These are phyloP conservation scores for Aspergillus japonicus DNA, from an alignment of 2,329 filamentous ascomycete genomes.

Conservation along the genomic window DNA sequence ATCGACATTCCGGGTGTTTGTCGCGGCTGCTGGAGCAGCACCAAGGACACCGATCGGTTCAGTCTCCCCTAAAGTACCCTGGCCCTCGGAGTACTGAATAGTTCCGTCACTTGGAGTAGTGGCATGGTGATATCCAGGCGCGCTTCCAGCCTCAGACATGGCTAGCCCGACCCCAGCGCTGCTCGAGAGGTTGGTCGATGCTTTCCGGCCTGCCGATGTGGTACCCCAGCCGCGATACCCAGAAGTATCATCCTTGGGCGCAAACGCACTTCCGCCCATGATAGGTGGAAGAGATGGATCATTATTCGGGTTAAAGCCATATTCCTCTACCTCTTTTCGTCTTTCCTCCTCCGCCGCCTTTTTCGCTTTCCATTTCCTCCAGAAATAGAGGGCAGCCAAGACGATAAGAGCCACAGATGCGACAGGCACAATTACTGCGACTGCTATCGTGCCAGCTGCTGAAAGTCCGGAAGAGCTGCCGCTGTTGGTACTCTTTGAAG, in stretches of 20 bases:
- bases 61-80: constrained; percentile 64
- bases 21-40: constrained; percentile 59
- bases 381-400: constrained; percentile 74
- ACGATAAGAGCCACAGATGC: constrained; percentile 80
- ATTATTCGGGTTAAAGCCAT: constrained; percentile 95
- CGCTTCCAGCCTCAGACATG: constrained; percentile 69
- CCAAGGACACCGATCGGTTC: constrained; percentile 84
- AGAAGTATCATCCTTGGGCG: constrained; percentile 68
- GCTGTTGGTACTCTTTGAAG: constrained; percentile 25
- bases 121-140: constrained; percentile 52
- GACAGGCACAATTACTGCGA: constrained; percentile 92
- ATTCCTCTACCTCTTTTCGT: constrained; percentile 95
- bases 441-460: constrained; percentile 70
- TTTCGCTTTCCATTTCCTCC: constrained; percentile 82
- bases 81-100: constrained; percentile 62
- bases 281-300: constrained; percentile 74
- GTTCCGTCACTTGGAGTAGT: constrained; percentile 65
- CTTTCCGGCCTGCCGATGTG: constrained; percentile 73
- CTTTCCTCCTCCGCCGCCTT: constrained; percentile 84
- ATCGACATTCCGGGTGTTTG: constrained; percentile 62
- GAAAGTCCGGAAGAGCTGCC: constrained; percentile 39
- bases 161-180: constrained; percentile 59
- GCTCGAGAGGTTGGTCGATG: constrained; percentile 84
- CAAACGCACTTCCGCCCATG: constrained; percentile 49
- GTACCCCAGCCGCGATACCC: constrained; percentile 96